Evolutionary conservation across 108 stramenopile genomes (phyloP), one percentile per base, ranked within the genome.

Genomic region (Conticribra guillardii): DNA sequence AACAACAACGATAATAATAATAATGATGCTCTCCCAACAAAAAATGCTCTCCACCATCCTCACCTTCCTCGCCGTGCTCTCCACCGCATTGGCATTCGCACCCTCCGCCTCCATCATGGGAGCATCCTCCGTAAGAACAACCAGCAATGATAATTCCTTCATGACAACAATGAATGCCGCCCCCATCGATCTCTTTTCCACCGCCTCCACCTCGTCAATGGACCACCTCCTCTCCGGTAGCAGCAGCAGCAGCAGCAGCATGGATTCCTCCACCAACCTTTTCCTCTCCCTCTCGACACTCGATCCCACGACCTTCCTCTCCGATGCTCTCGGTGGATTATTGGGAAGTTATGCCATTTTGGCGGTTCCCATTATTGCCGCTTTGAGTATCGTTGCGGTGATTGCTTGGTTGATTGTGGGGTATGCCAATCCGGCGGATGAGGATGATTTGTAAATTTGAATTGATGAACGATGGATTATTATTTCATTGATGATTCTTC

Each of bases 401-500:
- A 76, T 94, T 61, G 92, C 88, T 2, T 87, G 52, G 27, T 48
- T 68, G 24, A 88, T 94, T 73, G 88, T 90, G 17, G 60, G 80
- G 4, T 93, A 90, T 64, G 92, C 92, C 55, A 90, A 76, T 74
- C 92, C 92, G 0, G 81, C 81, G 58, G 88, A 84, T 41, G 86
- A 87, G 62, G 89, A 94, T 70, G 27, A 54, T 50, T 50, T 11
- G 37, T 5, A 41, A n/a, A n/a, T n/a, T n/a, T n/a, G n/a, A n/a
- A n/a, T n/a, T n/a, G n/a, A n/a, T n/a, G n/a, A n/a, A n/a, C n/a
- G n/a, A n/a, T n/a, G n/a, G n/a, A n/a, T n/a, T n/a, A n/a, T n/a
- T n/a, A n/a, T n/a, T n/a, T n/a, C n/a, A n/a, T n/a, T n/a, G n/a
- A n/a, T n/a, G n/a, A n/a, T n/a, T n/a, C n/a, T n/a, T n/a, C n/a